phyloP scores from a whole-genome alignment of 805 yeast species.

The Kluyveromyces lactis region DNA sequence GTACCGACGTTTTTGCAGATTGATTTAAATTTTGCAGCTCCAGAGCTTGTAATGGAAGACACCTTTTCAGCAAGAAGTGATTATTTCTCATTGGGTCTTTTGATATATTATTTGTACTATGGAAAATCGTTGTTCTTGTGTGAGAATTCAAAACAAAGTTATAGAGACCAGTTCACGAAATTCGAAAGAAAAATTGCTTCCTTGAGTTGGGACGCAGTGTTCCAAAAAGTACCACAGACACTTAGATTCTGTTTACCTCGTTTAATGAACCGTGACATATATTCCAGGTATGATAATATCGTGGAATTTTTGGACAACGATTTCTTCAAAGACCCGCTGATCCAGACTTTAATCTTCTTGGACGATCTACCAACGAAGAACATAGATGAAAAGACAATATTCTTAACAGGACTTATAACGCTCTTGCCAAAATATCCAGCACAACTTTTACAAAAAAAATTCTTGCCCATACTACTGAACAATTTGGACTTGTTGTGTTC shows the following conservation, averaged over 20 bases:
- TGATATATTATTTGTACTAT: conserved; percentile 64
- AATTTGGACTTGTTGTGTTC: conserved; percentile 32
- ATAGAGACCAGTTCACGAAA: conserved; percentile 45
- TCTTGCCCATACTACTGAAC: conserved; percentile 60
- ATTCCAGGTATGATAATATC: conserved; percentile 40
- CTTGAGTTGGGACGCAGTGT: conserved; percentile 32
- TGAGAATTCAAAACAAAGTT: conserved; percentile 50
- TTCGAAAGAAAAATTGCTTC: conserved; percentile 39
- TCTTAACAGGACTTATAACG: conserved; percentile 54
- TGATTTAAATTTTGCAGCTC: conserved; percentile 71
- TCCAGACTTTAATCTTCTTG: conserved; percentile 69
- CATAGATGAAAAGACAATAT: conserved; percentile 55
- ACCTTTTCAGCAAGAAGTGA: conserved; percentile 63
- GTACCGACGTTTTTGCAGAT: conserved; percentile 66
- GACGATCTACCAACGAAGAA: conserved; percentile 78
- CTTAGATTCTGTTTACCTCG: conserved; percentile 40
- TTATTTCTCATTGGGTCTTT: conserved; percentile 73
- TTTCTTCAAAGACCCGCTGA: conserved; percentile 74
- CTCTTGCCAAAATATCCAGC: conserved; percentile 53
- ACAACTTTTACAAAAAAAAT: conserved; percentile 52
- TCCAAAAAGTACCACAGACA: conserved; percentile 53
- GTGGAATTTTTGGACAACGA: conserved; percentile 57
- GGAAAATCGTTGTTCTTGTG: conserved; percentile 41
- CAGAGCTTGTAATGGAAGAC: conserved; percentile 67
- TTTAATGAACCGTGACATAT: conserved; percentile 49